Conservation (phyloP, 768 basidiomycete species). For the Boletellus ananas region DNA sequence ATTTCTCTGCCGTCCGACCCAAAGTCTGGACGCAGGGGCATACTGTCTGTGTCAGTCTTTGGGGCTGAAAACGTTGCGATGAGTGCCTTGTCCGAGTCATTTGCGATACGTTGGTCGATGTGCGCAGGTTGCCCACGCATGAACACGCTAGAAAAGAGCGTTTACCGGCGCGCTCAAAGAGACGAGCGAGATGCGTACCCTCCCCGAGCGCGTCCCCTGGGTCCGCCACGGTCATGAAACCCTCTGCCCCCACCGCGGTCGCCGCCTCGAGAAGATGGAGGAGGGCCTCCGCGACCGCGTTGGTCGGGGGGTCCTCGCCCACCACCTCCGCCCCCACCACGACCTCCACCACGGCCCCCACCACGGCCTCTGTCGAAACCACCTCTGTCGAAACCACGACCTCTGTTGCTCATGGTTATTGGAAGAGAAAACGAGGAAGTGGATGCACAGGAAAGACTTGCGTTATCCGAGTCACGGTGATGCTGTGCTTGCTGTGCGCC, state of each 20-base stretch:
- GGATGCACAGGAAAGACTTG: not conserved
- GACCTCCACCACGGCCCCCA: conserved; percentile 33
- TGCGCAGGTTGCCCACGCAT: conserved; percentile 38
- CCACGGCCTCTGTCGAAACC: conserved; percentile 18
- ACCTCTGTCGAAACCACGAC: conserved; percentile 33
- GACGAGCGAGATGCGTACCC: conserved; percentile 31
- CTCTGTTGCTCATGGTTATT: conserved; percentile 34
- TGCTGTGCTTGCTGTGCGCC: conserved; percentile 18
- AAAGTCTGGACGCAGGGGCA: conserved; percentile 49
- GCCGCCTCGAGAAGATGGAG: conserved; percentile 25
- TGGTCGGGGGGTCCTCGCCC: conserved; percentile 31
- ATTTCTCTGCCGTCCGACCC: conserved; percentile 41
- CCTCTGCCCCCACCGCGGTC: conserved; percentile 31
- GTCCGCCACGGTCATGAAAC: conserved; percentile 23
- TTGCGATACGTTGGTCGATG: conserved; percentile 50
- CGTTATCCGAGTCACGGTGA: conserved; percentile 11
- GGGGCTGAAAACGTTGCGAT: conserved; percentile 34
- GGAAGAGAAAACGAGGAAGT: not conserved
- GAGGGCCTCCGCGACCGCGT: conserved; percentile 26
- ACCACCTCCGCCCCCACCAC: conserved; percentile 32
- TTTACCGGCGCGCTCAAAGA: not conserved
- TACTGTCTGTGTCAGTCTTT: conserved; percentile 21
- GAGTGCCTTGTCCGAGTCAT: conserved; percentile 42
- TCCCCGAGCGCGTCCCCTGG: conserved; percentile 33
- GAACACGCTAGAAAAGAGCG: conserved; percentile 35